Evolutionary conservation across 2,329 filamentous ascomycete genomes (phyloP), one percentile per base, ranked within the genome.

Genomic region (Bertia moriformis): DNA sequence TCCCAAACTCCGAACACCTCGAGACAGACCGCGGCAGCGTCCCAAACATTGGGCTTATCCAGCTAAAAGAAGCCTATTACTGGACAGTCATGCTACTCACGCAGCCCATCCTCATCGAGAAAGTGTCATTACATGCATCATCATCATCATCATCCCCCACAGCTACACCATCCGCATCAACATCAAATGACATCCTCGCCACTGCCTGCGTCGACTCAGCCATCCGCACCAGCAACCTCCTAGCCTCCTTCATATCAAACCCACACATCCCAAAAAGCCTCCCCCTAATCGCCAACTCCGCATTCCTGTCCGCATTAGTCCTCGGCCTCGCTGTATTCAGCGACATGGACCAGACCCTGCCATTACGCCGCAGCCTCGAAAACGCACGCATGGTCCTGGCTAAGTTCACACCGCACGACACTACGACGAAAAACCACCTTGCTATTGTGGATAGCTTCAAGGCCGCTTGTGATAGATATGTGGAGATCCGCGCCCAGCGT

Each of bases 271-370:
- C 63, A 0, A 61, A 59, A 19, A 52, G 62, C 1, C 45, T 66
- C 3, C 63, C 63, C 0, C 63, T 66, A 14, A 45, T 66, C 1
- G 60, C 66, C 3, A 67, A 66, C 38, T 61, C 60, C 2, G 55
- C 61, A 3, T 66, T 67, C 42, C 58, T 63, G 4, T 62, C 62
- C 0, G 60, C 59, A 0, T 46, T 67, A 1, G 62, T 66, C 0
- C 50, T 67, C 0, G 63, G 63, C 0, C 54, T 63, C 0, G 62
- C 62, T 0, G 54, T 58, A 18, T 66, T 67, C 38, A 61, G 60
- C 0, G 62, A 67, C 40, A 56, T 66, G 2, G 61, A 65, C n/a
- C n/a, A n/a, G n/a, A n/a, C n/a, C n/a, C n/a, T n/a, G n/a, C n/a
- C n/a, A n/a, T n/a, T n/a, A n/a, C n/a, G n/a, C n/a, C n/a, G n/a